A percentile compares a stretch with the other conserved stretches of the same genome.
Evolutionary conservation across 2,329 filamentous ascomycete species (phyloP).

Genomic region (Plenodomus lindquistii): DNA sequence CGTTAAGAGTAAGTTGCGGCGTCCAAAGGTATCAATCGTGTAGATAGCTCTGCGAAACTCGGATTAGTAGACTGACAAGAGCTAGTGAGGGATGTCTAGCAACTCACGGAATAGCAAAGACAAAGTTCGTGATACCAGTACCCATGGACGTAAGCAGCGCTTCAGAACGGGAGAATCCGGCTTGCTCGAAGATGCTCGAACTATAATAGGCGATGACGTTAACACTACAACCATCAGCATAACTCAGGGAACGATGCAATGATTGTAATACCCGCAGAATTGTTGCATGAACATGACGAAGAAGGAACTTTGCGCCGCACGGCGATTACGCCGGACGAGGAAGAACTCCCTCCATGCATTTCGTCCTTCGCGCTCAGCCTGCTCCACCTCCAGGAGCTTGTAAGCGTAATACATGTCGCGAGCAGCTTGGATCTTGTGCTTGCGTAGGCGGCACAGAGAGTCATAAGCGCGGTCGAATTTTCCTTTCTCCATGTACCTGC

Average conservation of each 20-base stretch:
- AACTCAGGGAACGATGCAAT: not conserved
- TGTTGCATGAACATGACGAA: conserved; percentile 46
- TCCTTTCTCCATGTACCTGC: conserved; percentile 40
- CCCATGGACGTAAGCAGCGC: conserved; percentile 49
- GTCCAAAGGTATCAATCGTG: conserved; percentile 51
- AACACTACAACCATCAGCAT: not conserved
- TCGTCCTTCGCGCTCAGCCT: conserved; percentile 37
- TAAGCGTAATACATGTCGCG: conserved; percentile 59
- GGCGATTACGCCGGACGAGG: conserved; percentile 37
- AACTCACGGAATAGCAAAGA: conserved; percentile 48
- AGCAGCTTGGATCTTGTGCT: conserved; percentile 57
- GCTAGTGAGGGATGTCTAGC: not conserved
- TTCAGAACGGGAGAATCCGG: conserved; percentile 39
- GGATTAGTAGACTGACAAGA: not conserved
- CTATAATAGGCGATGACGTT: conserved; percentile 34
- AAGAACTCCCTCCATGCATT: conserved; percentile 41
- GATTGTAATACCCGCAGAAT: conserved; percentile 26
- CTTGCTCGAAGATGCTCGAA: conserved; percentile 36
- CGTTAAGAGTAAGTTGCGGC: conserved; percentile 49
- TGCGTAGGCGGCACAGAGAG: conserved; percentile 56
- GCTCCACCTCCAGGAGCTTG: conserved; percentile 42
- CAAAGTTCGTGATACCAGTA: conserved; percentile 51
- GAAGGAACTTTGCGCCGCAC: conserved; percentile 37
- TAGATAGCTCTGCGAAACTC: conserved; percentile 31
- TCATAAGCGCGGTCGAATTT: conserved; percentile 38